Evolutionary conservation across 306 rosid genomes (phyloP), one percentile per base, ranked within the genome.

Genomic region (Argentina anserina): DNA sequence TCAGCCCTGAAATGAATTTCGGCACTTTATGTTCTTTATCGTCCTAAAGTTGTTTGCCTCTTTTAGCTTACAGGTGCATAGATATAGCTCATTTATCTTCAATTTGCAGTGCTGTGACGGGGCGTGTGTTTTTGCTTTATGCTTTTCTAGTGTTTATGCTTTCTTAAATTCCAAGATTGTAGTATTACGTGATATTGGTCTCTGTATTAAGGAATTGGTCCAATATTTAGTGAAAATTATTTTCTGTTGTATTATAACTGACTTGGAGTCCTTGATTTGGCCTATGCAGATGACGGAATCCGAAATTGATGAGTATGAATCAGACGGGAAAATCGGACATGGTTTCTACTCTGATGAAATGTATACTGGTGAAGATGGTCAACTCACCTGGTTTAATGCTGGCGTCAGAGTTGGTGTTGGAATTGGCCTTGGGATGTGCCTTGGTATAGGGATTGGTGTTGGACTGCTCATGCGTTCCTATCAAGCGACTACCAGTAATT

Each of bases 401-500:
- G 97, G 97, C 55, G 97, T 92, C 75, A 86, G 97, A 81, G 97
- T 90, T 69, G 97, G 97, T 40, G 97, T 92, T 72, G 97, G 97
- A 25, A 88, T 92, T 69, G 90, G 97, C 62, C 97, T 92, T 75
- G 96, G 97, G 66, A 87, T 92, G 96, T 92, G 97, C 36, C 88
- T 92, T 9, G 97, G 97, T 55, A 56, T 92, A 28, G 97, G 97
- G 34, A 78, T 92, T 6, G 97, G 97, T 14, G 97, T 88, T 46
- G 97, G 96, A 67, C 74, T 92, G 58, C 96, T 92, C 58, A 92
- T 92, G 96, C 92, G 90, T n/a, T 92, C 97, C 21, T 92, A 92
- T 77, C 97, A 92, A 84, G 84, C 96, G 6, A 92, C 97, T n/a
- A 88, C 96, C 37, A 88, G 86, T 37, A 87, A 84, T 40, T 90